Base-by-base conservation (phyloP, 768 basidiomycete genomes). In the Gyrodon lividus region DNA sequence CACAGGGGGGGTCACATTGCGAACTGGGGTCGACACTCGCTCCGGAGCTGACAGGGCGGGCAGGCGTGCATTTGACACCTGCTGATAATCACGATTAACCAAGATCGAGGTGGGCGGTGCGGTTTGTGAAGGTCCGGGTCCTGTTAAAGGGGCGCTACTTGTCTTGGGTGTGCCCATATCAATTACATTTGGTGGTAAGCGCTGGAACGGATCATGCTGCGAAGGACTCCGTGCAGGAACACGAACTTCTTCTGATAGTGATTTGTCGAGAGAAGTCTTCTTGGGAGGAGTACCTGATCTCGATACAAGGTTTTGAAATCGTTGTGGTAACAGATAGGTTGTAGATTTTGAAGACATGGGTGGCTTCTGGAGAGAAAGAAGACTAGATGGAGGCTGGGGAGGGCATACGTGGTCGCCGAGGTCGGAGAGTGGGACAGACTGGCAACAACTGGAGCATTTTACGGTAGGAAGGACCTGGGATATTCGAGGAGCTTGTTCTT, bases 331-430 rank as follows among this genome's bases (percentile, higher is more conserved):
- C 34, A 83, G 74, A 13, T 79, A 62, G 19, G 73, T 62, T 17
- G 73, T 70, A 14, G 73, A 70, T 48, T 70, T 67, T 24, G 73
- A 74, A 19, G 79, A 73, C 63, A 63, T 57, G 44, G 67, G 59
- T 19, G 59, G 58, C 43, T 67, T 72, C 33, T 67, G 72, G 43
- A 59, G 64, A 41, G 64, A 58, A 55, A 56, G 67, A 33, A 63
- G 62, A 14, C 69, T 62, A 43, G 81, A 76, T 9, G 75, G 64
- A 16, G 83, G 75, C 1, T 79, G 76, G 9, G 75, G 68, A 6
- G 74, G 57, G 68, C 93, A 97, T 64, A 83, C 73, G 64, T 96
- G 93, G 55, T 91, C 87, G 33, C 83, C 83, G 31, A 96, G 82
- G 41, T 84, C 77, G 42, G 77, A 71, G 31, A 96, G 75, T 28